Conservation (phyloP, 495 filamentous ascomycete genomes). For the Chaetomium tenue region DNA sequence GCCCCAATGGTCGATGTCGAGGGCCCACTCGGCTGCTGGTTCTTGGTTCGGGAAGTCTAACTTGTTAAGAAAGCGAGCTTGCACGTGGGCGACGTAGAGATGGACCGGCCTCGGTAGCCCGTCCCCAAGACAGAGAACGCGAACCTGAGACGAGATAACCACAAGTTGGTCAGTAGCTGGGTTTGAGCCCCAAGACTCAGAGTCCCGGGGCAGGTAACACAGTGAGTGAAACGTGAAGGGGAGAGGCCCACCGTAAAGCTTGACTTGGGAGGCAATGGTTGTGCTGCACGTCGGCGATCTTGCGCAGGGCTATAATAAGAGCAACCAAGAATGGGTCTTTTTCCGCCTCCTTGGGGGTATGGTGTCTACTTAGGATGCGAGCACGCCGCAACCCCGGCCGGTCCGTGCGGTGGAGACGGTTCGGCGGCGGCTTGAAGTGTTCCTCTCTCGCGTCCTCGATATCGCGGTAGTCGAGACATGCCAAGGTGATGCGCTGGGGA, state of each 20-base stretch:
- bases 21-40: background rate
- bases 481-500: background rate
- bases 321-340: slow-evolving; percentile 10
- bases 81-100: slow-evolving; percentile 7
- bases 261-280: background rate
- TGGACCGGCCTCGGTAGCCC: background rate
- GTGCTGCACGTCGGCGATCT: background rate
- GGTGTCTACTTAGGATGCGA: background rate
- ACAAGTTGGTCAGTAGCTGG: background rate
- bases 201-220: background rate
- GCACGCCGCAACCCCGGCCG: background rate
- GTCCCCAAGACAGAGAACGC: background rate
- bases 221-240: background rate
- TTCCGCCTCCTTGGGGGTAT: background rate
- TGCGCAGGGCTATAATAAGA: slow-evolving; percentile 3
- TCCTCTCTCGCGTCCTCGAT: background rate
- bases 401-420: background rate
- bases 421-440: background rate
- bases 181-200: background rate
- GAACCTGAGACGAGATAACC: slow-evolving; percentile 12
- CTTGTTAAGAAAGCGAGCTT: slow-evolving; percentile 2
- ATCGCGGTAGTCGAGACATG: background rate
- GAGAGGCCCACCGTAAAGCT: background rate
- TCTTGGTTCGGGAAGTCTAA: background rate
- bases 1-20: slow-evolving; percentile 1